A percentile compares a stretch with the other conserved stretches of the same genome.
These are phyloP conservation scores for Strobilomyces echinocephalus DNA, from an alignment of 768 basidiomycete species.

Conservation along the genomic window DNA sequence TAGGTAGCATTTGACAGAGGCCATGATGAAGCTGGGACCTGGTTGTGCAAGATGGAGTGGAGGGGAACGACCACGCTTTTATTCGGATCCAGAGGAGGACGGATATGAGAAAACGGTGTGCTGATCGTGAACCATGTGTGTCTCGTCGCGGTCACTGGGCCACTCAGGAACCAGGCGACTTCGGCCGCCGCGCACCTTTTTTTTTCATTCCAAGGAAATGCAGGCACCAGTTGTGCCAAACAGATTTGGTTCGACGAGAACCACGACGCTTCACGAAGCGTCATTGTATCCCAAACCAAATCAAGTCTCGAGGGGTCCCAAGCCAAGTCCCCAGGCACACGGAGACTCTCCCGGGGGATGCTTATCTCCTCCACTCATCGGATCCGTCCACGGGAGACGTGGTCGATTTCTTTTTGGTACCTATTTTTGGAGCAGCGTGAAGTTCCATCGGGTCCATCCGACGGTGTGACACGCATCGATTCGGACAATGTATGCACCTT, in stretches of 20 bases:
- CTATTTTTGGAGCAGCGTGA: neutral
- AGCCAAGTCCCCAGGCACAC: neutral
- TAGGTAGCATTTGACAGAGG: conserved; percentile 16
- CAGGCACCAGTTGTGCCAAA: conserved; percentile 17
- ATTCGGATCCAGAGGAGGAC: conserved; percentile 8
- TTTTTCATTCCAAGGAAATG: conserved; percentile 13
- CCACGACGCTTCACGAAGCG: conserved; percentile 13
- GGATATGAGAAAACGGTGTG: conserved; percentile 23
- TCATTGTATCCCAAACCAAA: conserved; percentile 6
- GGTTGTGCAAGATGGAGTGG: conserved; percentile 1
- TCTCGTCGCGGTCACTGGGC: conserved; percentile 17
- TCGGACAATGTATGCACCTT: neutral
- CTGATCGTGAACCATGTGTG: conserved; percentile 18
- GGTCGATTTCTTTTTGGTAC: neutral
- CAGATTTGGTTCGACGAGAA: conserved; percentile 10
- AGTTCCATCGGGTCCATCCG: neutral
- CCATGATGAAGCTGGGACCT: conserved; percentile 14
- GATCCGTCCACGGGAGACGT: conserved; percentile 6
- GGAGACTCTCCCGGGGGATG: neutral
- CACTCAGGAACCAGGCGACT: conserved; percentile 22
- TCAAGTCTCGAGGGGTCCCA: conserved; percentile 4
- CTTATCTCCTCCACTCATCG: conserved; percentile 10
- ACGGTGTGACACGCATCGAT: neutral
- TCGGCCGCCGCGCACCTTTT: conserved; percentile 23
- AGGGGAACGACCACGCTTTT: conserved; percentile 15